A percentile compares a stretch with the other conserved stretches of the same genome.
These are phyloP conservation scores for Xylariaceae sp. DNA, from an alignment of 2,329 filamentous ascomycete genomes.

Conservation along the genomic window DNA sequence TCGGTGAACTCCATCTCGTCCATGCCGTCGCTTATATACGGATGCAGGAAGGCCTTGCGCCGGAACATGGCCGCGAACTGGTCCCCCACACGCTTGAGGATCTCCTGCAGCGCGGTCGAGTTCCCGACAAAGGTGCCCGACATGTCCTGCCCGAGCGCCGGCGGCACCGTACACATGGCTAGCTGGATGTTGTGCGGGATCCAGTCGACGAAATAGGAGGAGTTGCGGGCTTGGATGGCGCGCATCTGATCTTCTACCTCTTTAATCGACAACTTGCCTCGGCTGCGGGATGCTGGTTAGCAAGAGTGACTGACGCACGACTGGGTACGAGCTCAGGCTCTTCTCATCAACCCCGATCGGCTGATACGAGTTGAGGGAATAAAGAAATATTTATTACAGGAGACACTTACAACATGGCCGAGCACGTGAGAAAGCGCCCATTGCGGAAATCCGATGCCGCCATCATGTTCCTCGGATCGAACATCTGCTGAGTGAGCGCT, in stretches of 20 bases:
- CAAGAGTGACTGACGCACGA: no score
- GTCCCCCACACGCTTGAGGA: slow-evolving; percentile 99
- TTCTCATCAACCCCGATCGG: no score
- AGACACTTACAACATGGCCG: slow-evolving; percentile 93
- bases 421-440: slow-evolving; percentile 98
- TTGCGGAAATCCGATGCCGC: slow-evolving; percentile 99
- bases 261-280: slow-evolving; percentile 99
- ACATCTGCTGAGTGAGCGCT: slow-evolving; percentile 99
- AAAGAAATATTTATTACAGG: no score
- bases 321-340: no score
- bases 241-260: slow-evolving; percentile 99
- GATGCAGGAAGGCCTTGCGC: slow-evolving; percentile 99
- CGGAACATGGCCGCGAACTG: slow-evolving; percentile 99
- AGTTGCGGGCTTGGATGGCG: slow-evolving; percentile 99
- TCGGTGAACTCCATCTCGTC: slow-evolving; percentile 99
- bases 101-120: slow-evolving; percentile 99
- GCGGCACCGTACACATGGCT: slow-evolving; percentile 96
- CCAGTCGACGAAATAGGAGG: slow-evolving; percentile 99
- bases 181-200: slow-evolving; percentile 99
- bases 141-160: slow-evolving; percentile 97
- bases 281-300: slow-evolving; percentile 61
- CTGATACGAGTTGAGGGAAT: no score
- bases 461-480: slow-evolving; percentile 99
- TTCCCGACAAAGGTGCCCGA: slow-evolving; percentile 98
- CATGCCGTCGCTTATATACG: slow-evolving; percentile 99